These are phyloP conservation scores for Tricholoma sp. DNA, from an alignment of 768 basidiomycete genomes.

Conservation along the genomic window DNA sequence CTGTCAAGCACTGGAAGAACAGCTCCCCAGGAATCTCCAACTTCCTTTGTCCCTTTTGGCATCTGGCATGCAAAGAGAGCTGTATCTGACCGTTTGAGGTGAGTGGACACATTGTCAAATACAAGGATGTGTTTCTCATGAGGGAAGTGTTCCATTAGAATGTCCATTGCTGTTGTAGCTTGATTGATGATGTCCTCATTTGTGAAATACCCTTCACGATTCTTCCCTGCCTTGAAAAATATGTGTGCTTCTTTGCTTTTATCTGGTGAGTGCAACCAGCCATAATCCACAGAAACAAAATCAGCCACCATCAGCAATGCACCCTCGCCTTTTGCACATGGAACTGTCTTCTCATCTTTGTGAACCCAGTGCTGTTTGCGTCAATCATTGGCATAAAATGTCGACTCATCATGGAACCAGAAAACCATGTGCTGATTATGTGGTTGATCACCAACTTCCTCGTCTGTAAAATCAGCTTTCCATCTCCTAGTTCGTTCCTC, in stretches of 20 bases:
- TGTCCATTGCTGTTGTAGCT: constrained; percentile 17
- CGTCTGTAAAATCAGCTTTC: neutral
- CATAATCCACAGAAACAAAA: constrained; percentile 27
- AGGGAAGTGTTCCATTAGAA: constrained; percentile 15
- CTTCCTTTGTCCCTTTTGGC: neutral
- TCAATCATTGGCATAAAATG: constrained; percentile 14
- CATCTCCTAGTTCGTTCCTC: neutral
- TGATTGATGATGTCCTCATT: constrained; percentile 21
- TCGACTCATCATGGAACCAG: constrained; percentile 1
- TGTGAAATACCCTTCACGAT: constrained; percentile 17
- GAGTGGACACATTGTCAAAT: constrained; percentile 24
- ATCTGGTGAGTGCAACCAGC: constrained; percentile 21
- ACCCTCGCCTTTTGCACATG: constrained; percentile 14
- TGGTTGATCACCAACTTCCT: neutral
- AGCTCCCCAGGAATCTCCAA: neutral
- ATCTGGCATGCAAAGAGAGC: constrained; percentile 2
- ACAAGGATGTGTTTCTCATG: constrained; percentile 11
- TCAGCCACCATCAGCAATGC: constrained; percentile 29
- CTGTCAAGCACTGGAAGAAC: neutral
- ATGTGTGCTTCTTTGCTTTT: constrained; percentile 10
- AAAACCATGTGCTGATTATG: constrained; percentile 5
- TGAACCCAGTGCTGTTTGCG: constrained; percentile 18
- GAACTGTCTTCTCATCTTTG: constrained; percentile 4
- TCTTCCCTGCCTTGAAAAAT: constrained; percentile 22
- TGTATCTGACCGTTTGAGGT: constrained; percentile 14